Evolutionary conservation across 495 filamentous ascomycete genomes (phyloP), one percentile per base, ranked within the genome.

Genomic region (Hypoxylon fragiforme): DNA sequence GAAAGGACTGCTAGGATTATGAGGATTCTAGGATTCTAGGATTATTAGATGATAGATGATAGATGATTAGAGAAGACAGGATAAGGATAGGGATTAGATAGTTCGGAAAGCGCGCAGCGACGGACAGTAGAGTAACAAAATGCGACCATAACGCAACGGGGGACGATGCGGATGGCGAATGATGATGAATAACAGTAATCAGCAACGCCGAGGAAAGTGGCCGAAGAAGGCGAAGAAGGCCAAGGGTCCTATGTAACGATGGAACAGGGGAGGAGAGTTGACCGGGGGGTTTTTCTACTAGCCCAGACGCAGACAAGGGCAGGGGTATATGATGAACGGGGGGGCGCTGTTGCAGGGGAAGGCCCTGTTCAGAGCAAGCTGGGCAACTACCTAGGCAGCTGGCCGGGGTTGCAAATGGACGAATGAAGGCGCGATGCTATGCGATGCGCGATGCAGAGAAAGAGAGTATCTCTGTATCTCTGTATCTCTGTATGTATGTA

Each of bases 151-250:
- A 55, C 31, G 51, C 57, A 47, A 60, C 30, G n/a, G 57, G 50
- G 57, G 45, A 54, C 41, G 11, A 50, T 28, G 40, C 40, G 30
- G 40, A 60, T 54, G 57, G 57, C 57, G 57, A 60, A 60, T 60
- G 31, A 51, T 46, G 50, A 60, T 60, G 57, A 50, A 54, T 50
- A 60, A 56, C 51, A 61, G 57, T 61, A 61, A 61, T 61, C 57
- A 61, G 57, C 57, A 61, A 51, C 51, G 57, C 57, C 57, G 57
- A 61, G 45, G 32, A 61, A 45, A 61, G 57, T 56, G 57, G 57
- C 57, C 57, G 57, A 61, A 61, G 15, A 46, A 8, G 57, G 57
- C 57, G 50, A 51, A 61, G 55, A 14, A 46, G 9, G 42, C 36
- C 57, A 41, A 61, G 57, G 57, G 57, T 56, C 57, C 46, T 32